phyloP scores from a whole-genome alignment of 2,329 filamentous ascomycete genomes.

The Coccinonectria pachysandricola region DNA sequence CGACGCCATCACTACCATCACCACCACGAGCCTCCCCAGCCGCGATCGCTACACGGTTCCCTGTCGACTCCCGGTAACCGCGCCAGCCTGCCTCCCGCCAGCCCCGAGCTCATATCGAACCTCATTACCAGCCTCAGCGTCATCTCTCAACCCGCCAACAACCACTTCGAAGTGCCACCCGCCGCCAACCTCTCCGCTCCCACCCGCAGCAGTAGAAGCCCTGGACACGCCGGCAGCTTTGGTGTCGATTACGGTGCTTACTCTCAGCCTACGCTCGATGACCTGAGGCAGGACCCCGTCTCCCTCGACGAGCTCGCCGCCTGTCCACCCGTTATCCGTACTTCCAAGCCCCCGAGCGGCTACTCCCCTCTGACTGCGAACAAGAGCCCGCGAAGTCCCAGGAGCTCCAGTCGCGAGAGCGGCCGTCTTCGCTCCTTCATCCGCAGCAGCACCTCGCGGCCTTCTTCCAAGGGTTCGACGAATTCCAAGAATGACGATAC shows the following conservation, averaged over 20 bases:
- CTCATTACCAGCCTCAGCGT: slow-evolving; percentile 61
- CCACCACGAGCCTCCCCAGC: too few relatives aligned
- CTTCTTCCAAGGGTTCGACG: slow-evolving; percentile 48
- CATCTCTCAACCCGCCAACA: slow-evolving; percentile 56
- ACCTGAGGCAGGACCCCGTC: slow-evolving; percentile 34
- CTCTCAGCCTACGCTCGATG: slow-evolving; percentile 39
- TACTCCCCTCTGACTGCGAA: slow-evolving; percentile 60
- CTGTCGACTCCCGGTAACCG: slow-evolving; percentile 8
- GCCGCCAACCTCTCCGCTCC: slow-evolving; percentile 31
- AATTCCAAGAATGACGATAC: slow-evolving; percentile 47
- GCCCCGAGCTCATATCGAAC: slow-evolving; percentile 60
- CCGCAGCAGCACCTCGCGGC: slow-evolving; percentile 39
- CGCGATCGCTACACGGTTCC: slow-evolving; percentile 10
- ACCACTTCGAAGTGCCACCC: slow-evolving; percentile 58
- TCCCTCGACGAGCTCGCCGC: slow-evolving; percentile 51
- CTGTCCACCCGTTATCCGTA: slow-evolving; percentile 64
- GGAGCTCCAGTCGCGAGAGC: slow-evolving; percentile 39
- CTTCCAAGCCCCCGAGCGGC: slow-evolving; percentile 70
- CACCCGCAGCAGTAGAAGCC: slow-evolving; percentile 22
- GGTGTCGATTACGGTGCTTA: slow-evolving; percentile 66
- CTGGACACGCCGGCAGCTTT: slow-evolving; percentile 44
- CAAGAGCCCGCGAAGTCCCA: slow-evolving; percentile 38
- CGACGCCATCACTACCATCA: too few relatives aligned
- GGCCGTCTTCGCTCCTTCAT: slow-evolving; percentile 50
- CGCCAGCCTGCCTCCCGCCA: slow-evolving; percentile 32